Evolutionary conservation across 345 rosid species (phyloP).

Genomic region (Populus tremula): DNA sequence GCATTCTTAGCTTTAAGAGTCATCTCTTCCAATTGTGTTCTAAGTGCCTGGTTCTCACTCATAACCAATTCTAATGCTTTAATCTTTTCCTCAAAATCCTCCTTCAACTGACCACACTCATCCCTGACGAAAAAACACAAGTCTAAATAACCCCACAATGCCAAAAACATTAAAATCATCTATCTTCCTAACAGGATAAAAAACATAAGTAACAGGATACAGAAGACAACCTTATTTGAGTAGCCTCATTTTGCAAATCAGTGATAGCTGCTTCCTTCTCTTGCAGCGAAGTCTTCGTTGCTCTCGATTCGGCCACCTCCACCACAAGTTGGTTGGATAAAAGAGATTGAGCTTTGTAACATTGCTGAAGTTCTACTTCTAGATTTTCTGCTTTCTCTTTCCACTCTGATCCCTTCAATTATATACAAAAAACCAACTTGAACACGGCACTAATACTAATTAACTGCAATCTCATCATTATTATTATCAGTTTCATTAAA

Average conservation of each 20-base stretch:
- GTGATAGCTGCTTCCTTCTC: constrained; percentile 60
- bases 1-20: constrained; percentile 65
- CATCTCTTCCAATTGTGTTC: constrained; percentile 60
- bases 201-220: not conserved
- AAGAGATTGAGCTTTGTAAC: constrained; percentile 87
- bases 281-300: constrained; percentile 58
- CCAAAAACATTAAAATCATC: constrained; percentile 7
- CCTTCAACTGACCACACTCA: constrained; percentile 51
- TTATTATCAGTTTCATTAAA: no score
- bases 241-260: constrained; percentile 50
- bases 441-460: no score
- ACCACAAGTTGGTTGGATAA: constrained; percentile 84
- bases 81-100: constrained; percentile 62
- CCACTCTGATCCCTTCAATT: constrained; percentile 83
- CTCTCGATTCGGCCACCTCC: constrained; percentile 82
- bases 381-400: constrained; percentile 79
- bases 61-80: constrained; percentile 58
- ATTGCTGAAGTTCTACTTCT: constrained; percentile 84
- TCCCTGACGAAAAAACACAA: constrained; percentile 46
- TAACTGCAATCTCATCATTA: no score
- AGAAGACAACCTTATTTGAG: constrained; percentile 48
- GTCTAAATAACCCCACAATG: not conserved
- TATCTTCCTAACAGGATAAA: not conserved
- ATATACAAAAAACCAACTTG: no score
- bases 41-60: constrained; percentile 58